Conservation (phyloP, 257 asterid species). For the Thymus quinquecostatus region DNA sequence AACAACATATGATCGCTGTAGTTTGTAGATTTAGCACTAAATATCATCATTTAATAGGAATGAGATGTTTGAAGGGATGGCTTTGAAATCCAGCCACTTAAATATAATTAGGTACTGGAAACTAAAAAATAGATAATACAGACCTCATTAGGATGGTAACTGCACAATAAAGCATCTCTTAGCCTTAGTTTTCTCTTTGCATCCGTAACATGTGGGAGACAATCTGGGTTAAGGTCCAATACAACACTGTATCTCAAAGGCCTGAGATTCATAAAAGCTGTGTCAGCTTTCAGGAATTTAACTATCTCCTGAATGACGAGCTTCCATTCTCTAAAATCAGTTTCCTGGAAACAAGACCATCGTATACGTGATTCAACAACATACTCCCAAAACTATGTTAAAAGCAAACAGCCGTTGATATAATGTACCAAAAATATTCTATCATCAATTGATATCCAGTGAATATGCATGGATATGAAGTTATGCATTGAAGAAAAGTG, state of each 20-base stretch:
- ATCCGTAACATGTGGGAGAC: constrained; percentile 56
- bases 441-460: constrained; percentile 16
- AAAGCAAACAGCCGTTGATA: constrained; percentile 23
- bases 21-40: constrained; percentile 24
- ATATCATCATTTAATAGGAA: constrained; percentile 28
- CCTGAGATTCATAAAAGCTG: constrained; percentile 90
- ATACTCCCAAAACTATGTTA: constrained; percentile 13
- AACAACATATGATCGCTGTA: constrained; percentile 19
- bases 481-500: constrained; percentile 6
- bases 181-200: constrained; percentile 76
- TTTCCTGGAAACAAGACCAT: constrained; percentile 75
- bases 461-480: constrained; percentile 18
- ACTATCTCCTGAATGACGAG: constrained; percentile 94
- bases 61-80: constrained; percentile 1
- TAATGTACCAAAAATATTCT: constrained; percentile 19
- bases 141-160: constrained; percentile 95
- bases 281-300: constrained; percentile 94
- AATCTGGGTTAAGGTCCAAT: constrained; percentile 84
- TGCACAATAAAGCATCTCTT: constrained; percentile 85
- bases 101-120: neutral
- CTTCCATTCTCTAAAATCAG: constrained; percentile 98
- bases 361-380: constrained; percentile 31
- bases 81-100: constrained; percentile 7
- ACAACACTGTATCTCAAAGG: constrained; percentile 93
- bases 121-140: constrained; percentile 29